phyloP scores from a whole-genome alignment of 345 rosid species.

The Erucastrum elatum region DNA sequence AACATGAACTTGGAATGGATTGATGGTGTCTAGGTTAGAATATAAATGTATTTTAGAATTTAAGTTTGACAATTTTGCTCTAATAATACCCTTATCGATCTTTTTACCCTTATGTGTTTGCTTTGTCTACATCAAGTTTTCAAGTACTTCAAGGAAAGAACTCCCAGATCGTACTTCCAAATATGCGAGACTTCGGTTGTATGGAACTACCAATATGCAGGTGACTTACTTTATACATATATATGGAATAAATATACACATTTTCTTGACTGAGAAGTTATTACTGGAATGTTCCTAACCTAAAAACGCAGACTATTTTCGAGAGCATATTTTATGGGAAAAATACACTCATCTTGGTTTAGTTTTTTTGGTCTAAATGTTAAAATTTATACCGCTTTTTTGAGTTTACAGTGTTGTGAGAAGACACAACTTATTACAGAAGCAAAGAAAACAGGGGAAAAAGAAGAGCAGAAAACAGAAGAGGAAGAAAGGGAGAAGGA shows the following conservation, averaged over 20 bases:
- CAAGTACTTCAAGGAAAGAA: conserved; percentile 89
- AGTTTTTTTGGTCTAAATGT: too few species aligned
- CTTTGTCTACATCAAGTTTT: conserved; percentile 77
- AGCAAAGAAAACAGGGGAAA: too few species aligned
- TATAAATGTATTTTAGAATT: background rate
- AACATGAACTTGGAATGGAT: conserved; percentile 91
- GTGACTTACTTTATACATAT: conserved; percentile 39
- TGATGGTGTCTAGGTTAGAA: conserved; percentile 88
- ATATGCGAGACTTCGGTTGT: conserved; percentile 81
- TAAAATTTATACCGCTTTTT: too few species aligned
- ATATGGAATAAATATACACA: background rate
- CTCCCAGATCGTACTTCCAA: conserved; percentile 86
- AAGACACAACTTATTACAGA: too few species aligned
- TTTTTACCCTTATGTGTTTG: conserved; percentile 19
- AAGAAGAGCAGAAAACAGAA: too few species aligned
- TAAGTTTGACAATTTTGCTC: conserved; percentile 5
- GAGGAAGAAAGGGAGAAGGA: too few species aligned
- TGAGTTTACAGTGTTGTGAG: too few species aligned
- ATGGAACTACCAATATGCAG: conserved; percentile 96
- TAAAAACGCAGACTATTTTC: too few species aligned
- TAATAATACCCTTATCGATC: conserved; percentile 11
- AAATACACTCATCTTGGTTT: too few species aligned
- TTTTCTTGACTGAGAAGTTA: background rate
- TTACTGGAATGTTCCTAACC: too few species aligned
- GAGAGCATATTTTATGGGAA: too few species aligned